Evolutionary conservation across 257 asterid genomes (phyloP).

Genomic region (Echites panduratus): DNA sequence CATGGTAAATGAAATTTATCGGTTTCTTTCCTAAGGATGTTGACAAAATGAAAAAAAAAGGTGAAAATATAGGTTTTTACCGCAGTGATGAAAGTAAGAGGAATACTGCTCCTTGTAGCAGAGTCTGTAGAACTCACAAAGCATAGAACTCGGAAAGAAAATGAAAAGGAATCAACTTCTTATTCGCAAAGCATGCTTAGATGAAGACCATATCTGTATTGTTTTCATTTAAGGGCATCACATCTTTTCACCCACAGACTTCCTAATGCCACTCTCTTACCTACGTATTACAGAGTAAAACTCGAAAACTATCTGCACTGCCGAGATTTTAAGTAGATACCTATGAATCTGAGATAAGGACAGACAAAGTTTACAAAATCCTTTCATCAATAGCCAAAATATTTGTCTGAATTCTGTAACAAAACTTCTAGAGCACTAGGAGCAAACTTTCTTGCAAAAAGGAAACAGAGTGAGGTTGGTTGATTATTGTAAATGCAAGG

Average conservation of each 20-base stretch:
- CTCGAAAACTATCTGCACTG: conserved; percentile 1
- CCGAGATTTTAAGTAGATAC: not conserved
- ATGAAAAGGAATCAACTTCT: not conserved
- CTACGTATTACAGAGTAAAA: not conserved
- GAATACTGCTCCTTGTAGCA: not conserved
- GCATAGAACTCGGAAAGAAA: not conserved
- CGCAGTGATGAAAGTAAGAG: not conserved
- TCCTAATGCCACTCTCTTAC: not conserved
- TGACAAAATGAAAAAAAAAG: not conserved
- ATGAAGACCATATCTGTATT: not conserved
- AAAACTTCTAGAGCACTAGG: conserved; percentile 68
- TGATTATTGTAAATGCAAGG: conserved; percentile 60
- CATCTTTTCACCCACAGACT: not conserved
- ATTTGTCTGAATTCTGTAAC: conserved; percentile 45
- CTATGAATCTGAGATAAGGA: not conserved
- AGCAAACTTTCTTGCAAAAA: conserved; percentile 77
- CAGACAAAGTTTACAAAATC: not conserved
- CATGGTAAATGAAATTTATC: too few species aligned
- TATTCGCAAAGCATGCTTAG: too few species aligned
- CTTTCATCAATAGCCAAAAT: conserved; percentile 50
- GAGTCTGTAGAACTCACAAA: not conserved
- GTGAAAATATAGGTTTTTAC: not conserved
- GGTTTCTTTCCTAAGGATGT: not conserved
- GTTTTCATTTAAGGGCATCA: not conserved
- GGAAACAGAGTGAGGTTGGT: conserved; percentile 58